Evolutionary conservation across 371 early-diverging fungal species (phyloP).

Genomic region (Apophysomyces variabilis): DNA sequence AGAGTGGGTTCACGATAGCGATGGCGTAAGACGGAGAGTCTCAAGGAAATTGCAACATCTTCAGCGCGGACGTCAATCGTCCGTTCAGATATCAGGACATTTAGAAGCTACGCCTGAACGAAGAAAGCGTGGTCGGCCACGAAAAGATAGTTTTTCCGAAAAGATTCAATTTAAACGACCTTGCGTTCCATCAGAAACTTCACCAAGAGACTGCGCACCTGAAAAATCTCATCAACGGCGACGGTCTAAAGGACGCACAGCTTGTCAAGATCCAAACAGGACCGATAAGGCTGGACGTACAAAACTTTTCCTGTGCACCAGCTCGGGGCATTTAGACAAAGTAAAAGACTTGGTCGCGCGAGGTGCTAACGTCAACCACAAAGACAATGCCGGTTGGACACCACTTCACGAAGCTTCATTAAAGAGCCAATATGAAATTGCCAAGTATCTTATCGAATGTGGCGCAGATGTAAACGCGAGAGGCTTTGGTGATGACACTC

Average conservation of each 20-base stretch:
- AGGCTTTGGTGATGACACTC: conserved; percentile 71
- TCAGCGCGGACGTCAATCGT: neutral
- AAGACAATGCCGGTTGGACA: conserved; percentile 71
- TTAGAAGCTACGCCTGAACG: conserved; percentile 1
- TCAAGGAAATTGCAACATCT: neutral
- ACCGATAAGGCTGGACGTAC: conserved; percentile 67
- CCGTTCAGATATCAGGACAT: neutral
- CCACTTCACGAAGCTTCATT: conserved; percentile 73
- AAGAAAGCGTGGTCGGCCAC: conserved; percentile 18
- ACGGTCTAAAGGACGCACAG: conserved; percentile 26
- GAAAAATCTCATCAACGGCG: conserved; percentile 7
- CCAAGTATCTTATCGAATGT: conserved; percentile 55
- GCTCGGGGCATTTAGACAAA: conserved; percentile 48
- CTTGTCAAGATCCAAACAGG: conserved; percentile 48
- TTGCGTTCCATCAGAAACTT: neutral
- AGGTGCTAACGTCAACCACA: conserved; percentile 61
- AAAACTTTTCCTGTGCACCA: conserved; percentile 58
- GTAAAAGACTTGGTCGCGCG: conserved; percentile 50
- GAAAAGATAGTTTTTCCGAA: conserved; percentile 16
- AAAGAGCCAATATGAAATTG: conserved; percentile 64
- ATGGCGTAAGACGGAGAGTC: conserved; percentile 2
- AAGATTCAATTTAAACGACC: neutral
- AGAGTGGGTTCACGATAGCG: neutral
- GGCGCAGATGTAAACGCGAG: conserved; percentile 65
- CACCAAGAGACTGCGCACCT: neutral